These are phyloP conservation scores for Penicillium longicatenatum DNA, from an alignment of 495 filamentous ascomycete species.

Conservation along the genomic window DNA sequence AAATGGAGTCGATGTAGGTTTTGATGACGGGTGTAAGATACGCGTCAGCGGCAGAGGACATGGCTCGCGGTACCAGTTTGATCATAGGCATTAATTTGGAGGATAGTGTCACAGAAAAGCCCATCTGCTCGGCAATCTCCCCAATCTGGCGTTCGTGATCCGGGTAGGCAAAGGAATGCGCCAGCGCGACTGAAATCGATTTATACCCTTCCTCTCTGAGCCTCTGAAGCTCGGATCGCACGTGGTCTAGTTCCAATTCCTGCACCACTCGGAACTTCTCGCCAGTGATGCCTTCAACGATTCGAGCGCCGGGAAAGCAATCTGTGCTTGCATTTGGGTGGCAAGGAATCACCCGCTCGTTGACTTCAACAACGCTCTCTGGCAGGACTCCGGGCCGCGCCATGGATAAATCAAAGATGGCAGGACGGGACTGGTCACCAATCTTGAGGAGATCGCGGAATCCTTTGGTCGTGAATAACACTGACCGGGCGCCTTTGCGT, in stretches of 20 bases:
- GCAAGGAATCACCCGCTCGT: slow-evolving; percentile 65
- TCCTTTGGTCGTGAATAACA: slow-evolving; percentile 86
- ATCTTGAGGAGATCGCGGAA: slow-evolving; percentile 92
- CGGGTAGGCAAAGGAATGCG: slow-evolving; percentile 57
- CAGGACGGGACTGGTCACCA: slow-evolving; percentile 80
- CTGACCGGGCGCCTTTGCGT: slow-evolving; percentile 90
- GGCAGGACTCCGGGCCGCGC: slow-evolving; percentile 79
- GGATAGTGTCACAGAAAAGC: slow-evolving; percentile 58
- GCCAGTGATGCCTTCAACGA: slow-evolving; percentile 51
- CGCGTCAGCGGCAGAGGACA: slow-evolving; percentile 91
- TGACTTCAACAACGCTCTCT: slow-evolving; percentile 72
- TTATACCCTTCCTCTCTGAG: slow-evolving; percentile 50
- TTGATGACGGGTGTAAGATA: slow-evolving; percentile 96
- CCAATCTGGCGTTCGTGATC: slow-evolving; percentile 55
- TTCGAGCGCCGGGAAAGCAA: slow-evolving; percentile 36
- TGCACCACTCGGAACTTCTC: slow-evolving; percentile 55
- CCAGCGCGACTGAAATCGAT: slow-evolving; percentile 54
- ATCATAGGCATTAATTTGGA: slow-evolving; percentile 85
- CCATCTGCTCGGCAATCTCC: slow-evolving; percentile 50
- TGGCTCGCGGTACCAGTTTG: slow-evolving; percentile 72
- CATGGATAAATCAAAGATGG: slow-evolving; percentile 83
- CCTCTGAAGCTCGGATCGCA: slow-evolving; percentile 44
- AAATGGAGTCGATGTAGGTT: slow-evolving; percentile 91
- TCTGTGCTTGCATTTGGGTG: slow-evolving; percentile 65
- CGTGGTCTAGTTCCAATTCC: slow-evolving; percentile 37